phyloP scores from a whole-genome alignment of 345 rosid species.

The Syzygium aromaticum region DNA sequence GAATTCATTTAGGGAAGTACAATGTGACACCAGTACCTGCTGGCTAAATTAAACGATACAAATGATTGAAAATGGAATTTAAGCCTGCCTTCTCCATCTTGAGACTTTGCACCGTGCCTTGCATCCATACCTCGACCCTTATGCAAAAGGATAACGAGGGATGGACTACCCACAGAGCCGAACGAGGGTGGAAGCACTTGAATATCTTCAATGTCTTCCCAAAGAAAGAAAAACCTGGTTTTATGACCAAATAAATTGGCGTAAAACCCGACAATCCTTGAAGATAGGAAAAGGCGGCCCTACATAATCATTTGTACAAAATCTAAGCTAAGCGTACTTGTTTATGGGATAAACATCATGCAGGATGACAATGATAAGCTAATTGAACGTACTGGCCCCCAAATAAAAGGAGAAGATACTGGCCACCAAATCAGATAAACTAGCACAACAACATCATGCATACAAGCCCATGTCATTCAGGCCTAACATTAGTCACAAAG shows the following conservation, averaged over 20 bases:
- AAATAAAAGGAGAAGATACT: not conserved
- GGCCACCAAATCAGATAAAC: not conserved
- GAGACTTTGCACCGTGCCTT: slow-evolving; percentile 67
- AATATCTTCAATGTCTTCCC: slow-evolving; percentile 85
- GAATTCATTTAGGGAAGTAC: not conserved
- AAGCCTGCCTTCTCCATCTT: slow-evolving; percentile 78
- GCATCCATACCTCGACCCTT: slow-evolving; percentile 71
- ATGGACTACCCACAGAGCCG: slow-evolving; percentile 68
- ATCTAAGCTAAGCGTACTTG: not conserved
- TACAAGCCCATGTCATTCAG: not conserved
- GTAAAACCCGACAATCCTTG: slow-evolving; percentile 83
- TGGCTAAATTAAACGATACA: slow-evolving; percentile 58
- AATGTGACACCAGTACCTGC: slow-evolving; percentile 37
- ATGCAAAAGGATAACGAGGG: slow-evolving; percentile 45
- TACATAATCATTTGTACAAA: slow-evolving; percentile 10
- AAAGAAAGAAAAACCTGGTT: slow-evolving; percentile 70
- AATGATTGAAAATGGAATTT: slow-evolving; percentile 69
- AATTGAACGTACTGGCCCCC: not conserved
- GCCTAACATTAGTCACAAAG: not conserved
- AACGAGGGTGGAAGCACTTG: slow-evolving; percentile 67
- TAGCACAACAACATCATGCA: not conserved
- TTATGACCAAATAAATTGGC: slow-evolving; percentile 84
- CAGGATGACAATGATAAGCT: not conserved
- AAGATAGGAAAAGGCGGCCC: slow-evolving; percentile 84
- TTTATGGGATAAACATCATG: not conserved